These are phyloP conservation scores for Chlorella sp. DNA, from an alignment of 139 green algal species.

Conservation along the genomic window DNA sequence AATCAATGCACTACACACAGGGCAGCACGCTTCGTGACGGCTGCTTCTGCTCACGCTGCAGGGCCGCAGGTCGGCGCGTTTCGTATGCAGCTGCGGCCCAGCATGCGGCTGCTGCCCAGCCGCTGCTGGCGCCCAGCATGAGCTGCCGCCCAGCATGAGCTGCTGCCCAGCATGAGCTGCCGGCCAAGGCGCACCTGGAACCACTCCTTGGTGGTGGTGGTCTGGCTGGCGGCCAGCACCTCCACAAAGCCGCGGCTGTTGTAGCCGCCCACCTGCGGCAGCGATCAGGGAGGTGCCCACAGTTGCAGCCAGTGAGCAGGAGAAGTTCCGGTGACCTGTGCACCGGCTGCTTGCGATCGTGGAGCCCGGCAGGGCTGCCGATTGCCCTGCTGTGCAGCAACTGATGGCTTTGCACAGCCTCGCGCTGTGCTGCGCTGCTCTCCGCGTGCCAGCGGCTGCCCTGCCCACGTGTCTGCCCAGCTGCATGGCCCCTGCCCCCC, in stretches of 20 bases:
- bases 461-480: background rate
- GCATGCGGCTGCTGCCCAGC: background rate
- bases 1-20: too few relatives aligned
- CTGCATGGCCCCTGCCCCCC: background rate
- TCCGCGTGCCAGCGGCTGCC: background rate
- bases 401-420: background rate
- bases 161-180: background rate
- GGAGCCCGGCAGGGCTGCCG: too few relatives aligned
- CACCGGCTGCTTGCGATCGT: too few relatives aligned
- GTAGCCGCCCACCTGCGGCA: constrained; percentile 82
- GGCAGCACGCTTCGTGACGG: too few relatives aligned
- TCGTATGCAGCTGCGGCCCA: background rate
- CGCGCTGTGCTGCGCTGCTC: background rate
- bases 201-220: constrained; percentile 90
- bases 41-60: too few relatives aligned
- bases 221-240: constrained; percentile 97
- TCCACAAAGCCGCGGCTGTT: constrained; percentile 95
- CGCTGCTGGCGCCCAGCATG: too few relatives aligned
- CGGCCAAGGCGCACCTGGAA: constrained; percentile 88
- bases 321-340: too few relatives aligned
- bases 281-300: background rate
- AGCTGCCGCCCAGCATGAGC: background rate
- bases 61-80: too few relatives aligned
- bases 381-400: background rate
- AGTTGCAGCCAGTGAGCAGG: background rate